These are phyloP conservation scores for Botrytis elliptica DNA, from an alignment of 2,329 filamentous ascomycete genomes.

Conservation along the genomic window DNA sequence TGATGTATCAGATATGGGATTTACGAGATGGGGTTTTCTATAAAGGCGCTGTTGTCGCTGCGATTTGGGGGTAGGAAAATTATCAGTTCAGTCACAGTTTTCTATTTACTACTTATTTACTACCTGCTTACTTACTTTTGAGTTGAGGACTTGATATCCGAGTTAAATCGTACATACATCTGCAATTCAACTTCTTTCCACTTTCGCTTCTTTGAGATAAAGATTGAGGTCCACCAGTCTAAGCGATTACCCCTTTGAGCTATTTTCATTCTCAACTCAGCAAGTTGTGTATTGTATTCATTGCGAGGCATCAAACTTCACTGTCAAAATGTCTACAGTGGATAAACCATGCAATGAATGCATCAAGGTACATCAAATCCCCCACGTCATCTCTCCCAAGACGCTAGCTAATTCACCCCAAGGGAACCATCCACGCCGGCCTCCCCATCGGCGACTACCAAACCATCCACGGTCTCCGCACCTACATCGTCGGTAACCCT, in stretches of 20 bases:
- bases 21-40: background rate
- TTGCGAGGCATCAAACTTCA: background rate
- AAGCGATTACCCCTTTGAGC: background rate
- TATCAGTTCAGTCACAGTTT: background rate
- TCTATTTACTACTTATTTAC: background rate
- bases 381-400: background rate
- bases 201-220: too few species aligned
- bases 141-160: background rate
- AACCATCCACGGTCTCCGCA: slow-evolving; percentile 41
- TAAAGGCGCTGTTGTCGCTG: background rate
- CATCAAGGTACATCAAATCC: background rate
- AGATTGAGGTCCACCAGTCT: background rate
- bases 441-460: slow-evolving; percentile 42
- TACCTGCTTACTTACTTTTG: background rate
- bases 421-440: slow-evolving; percentile 44
- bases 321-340: background rate
- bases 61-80: background rate
- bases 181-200: background rate
- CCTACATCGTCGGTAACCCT: slow-evolving; percentile 42
- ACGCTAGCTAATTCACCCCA: slow-evolving; percentile 35
- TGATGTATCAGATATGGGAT: background rate
- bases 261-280: background rate
- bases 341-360: background rate
- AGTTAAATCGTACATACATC: background rate
- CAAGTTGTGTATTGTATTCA: background rate